Evolutionary conservation across 306 rosid species (phyloP), one percentile per base, ranked within the genome.

Genomic region (Vachellia collinsii): DNA sequence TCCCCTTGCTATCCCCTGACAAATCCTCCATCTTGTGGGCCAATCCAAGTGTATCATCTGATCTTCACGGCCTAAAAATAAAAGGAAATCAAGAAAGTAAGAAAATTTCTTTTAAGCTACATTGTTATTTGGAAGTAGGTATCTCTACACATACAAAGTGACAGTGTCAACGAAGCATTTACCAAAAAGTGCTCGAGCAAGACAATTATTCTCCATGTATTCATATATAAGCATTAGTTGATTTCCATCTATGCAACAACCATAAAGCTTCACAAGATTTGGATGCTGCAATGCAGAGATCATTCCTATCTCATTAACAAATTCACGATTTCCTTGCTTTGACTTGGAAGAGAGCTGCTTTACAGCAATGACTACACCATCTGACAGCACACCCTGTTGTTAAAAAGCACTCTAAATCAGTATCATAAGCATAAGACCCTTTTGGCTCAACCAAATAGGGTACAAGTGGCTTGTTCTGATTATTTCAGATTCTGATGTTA

Each of bases 231-330:
- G 95, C 77, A 91, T 77, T 79, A 94, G 61, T 66, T 93, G 96
- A 72, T 91, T 93, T 81, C 99, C 99, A 82, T 93, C 99, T 8
- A 94, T 90, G 75, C 97, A 93, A 44, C 97, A 94, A 3, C 98
- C 97, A 78, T 82, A 90, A 64, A 91, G 97, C 83, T 79, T 89
- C 83, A 93, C 97, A 64, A 94, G 98, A 80, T 94, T 90, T 61
- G 97, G 97, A 80, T 94, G 99, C 80, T 89, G 99, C 87, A 93
- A 79, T 20, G 94, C 96, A 39, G 97, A 95, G 82, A 93, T 95
- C 98, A 95, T 91, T 79, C 98, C 99, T 74, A 91, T 93, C 90
- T 93, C 99, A 1, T 77, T 91, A 37, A 95, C 85, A 62, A 93
- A 95, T 84, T 95, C 99, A 0, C 97, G 95, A 79, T 93, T 95